Evolutionary conservation across 257 asterid genomes (phyloP), one percentile per base, ranked within the genome.

Genomic region (Lantana camara): DNA sequence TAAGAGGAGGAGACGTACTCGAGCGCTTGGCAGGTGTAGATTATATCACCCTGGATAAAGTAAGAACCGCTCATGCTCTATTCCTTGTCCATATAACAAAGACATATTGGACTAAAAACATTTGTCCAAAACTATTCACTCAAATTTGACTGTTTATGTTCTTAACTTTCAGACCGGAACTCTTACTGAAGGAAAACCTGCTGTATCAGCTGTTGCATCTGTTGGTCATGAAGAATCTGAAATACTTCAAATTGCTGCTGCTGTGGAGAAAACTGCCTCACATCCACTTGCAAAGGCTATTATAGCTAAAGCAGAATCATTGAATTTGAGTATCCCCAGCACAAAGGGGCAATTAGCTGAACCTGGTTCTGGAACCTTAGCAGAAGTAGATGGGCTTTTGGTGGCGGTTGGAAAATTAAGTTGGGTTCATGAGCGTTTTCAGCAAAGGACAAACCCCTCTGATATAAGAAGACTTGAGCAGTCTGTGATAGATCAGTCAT

Each of bases 1-100:
- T 93, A 13, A 79, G 99, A 78, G 99, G 99, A 76, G 99, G 99
- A 67, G 99, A 93, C 78, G 95, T 93, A 47, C 75, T 93, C 72
- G 95, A 93, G 72, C 93, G 99, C 63, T 73, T 93, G 85, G 89
- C 97, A 14, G 85, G 88, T 68, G 80, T 93, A 61, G 87, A 90
- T 77, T 70, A 75, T 72, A 67, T 93, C 72, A 78, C 87, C 63
- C 73, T 93, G 74, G 99, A 93, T 74, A 93, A 93, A 82, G 99
- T 93, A 81, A 15, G 75, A 27, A 13, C 12, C 51, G 24, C 21
- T 53, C 46, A 32, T 50, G 21, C 55, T 16, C 35, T 52, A 13
- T 32, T 19, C 41, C 13, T 27, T 30, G 17, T 67, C 47, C 56
- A 23, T 22, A 34, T 64, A 41, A 53, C 38, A 23, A 54, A 51